Percentiles rank a stretch among this genome's conserved stretches.
Evolutionary conservation across 2,329 filamentous ascomycete species (phyloP).

Genomic region (Ophiostoma angusticollis): DNA sequence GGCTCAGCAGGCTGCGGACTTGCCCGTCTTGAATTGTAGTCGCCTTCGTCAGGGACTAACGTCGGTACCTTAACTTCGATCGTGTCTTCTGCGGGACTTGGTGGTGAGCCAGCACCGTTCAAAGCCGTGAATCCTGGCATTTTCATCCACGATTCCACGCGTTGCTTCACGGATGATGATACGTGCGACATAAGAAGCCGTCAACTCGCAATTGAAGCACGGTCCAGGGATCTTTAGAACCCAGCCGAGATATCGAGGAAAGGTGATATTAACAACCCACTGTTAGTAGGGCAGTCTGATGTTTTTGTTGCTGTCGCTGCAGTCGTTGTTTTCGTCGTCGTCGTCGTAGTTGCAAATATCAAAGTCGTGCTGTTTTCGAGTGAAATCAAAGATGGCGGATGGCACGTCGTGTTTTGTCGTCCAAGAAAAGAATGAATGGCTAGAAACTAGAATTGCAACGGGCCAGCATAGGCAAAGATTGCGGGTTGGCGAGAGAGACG

Average conservation of each 20-base stretch:
- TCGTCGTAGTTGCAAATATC: not conserved
- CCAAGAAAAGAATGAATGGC: not conserved
- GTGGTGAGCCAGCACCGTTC: conserved; percentile 33
- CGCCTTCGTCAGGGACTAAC: conserved; percentile 22
- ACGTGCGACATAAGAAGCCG: too few species aligned
- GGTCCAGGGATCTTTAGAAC: too few species aligned
- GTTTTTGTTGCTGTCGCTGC: too few species aligned
- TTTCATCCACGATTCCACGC: conserved; percentile 16
- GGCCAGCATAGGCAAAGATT: conserved; percentile 13
- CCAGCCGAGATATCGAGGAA: too few species aligned
- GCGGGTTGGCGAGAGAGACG: too few species aligned
- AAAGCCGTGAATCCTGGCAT: conserved; percentile 42
- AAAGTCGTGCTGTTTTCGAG: not conserved
- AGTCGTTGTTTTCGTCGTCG: not conserved
- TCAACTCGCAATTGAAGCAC: too few species aligned
- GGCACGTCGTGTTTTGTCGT: not conserved
- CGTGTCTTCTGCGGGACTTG: conserved; percentile 13
- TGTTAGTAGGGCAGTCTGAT: too few species aligned
- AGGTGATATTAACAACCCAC: too few species aligned
- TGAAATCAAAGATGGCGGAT: not conserved
- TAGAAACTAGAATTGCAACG: conserved; percentile 9
- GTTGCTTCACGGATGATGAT: conserved; percentile 8
- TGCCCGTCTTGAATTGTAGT: conserved; percentile 10
- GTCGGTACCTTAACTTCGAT: conserved; percentile 18
- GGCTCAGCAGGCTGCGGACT: conserved; percentile 14